A percentile compares a stretch with the other conserved stretches of the same genome.
Conservation (phyloP, 2,329 filamentous ascomycete genomes). For the Polychaeton citri region DNA sequence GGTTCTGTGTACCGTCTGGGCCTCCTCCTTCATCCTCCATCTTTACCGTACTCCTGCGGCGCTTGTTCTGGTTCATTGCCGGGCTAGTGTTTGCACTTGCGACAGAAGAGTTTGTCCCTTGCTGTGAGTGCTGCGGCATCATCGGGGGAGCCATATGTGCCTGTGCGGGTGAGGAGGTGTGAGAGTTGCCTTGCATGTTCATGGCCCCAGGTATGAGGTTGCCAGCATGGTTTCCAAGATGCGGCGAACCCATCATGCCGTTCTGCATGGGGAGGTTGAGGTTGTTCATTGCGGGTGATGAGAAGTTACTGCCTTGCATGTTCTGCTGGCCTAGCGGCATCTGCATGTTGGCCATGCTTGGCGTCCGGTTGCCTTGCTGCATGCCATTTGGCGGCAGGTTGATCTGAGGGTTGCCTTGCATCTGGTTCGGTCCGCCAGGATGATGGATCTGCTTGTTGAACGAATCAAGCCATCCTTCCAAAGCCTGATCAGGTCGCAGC, state of each 20-base stretch:
- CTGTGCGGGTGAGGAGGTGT: constrained; percentile 33
- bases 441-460: constrained; percentile 22
- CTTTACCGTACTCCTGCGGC: constrained; percentile 47
- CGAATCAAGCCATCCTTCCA: constrained; percentile 37
- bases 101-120: constrained; percentile 40
- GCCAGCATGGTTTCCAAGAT: constrained; percentile 24
- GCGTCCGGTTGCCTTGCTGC: constrained; percentile 16
- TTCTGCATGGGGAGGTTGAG: constrained; percentile 38
- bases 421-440: constrained; percentile 13
- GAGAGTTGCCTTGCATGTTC: constrained; percentile 13
- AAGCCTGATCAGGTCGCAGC: constrained; percentile 41
- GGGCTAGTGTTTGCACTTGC: constrained; percentile 51
- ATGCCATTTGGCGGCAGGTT: constrained; percentile 30
- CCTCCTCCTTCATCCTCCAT: constrained; percentile 41
- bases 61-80: constrained; percentile 42
- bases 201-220: constrained; percentile 10
- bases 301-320: constrained; percentile 26
- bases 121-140: constrained; percentile 44
- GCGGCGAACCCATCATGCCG: constrained; percentile 39
- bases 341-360: constrained; percentile 21
- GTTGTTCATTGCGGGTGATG: constrained; percentile 45
- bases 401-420: constrained; percentile 30
- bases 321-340: constrained; percentile 13
- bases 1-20: constrained; percentile 23
- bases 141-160: constrained; percentile 37